These are phyloP conservation scores for Podila epicladia DNA, from an alignment of 192 early-diverging fungal species.

Conservation along the genomic window DNA sequence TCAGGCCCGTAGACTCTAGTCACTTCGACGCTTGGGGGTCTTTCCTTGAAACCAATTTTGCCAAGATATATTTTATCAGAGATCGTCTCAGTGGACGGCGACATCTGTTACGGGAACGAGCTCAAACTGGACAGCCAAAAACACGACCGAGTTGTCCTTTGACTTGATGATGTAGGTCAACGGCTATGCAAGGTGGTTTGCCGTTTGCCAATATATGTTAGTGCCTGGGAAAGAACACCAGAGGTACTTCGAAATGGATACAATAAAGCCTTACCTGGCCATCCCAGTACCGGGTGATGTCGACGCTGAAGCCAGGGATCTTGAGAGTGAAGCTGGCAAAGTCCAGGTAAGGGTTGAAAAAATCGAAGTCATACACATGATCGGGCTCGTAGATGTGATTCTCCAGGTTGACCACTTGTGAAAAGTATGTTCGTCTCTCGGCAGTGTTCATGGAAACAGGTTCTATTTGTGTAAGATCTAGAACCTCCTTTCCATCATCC, in stretches of 20 bases:
- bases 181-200: slow-evolving; percentile 66
- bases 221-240: slow-evolving; percentile 15
- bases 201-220: not conserved
- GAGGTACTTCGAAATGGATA: slow-evolving; percentile 33
- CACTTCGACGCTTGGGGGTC: no score
- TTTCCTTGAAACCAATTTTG: no score
- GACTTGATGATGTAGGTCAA: slow-evolving; percentile 78
- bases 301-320: slow-evolving; percentile 59
- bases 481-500: slow-evolving; percentile 4
- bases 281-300: slow-evolving; percentile 63
- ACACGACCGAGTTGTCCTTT: slow-evolving; percentile 62
- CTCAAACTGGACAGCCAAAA: slow-evolving; percentile 78
- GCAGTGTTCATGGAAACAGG: slow-evolving; percentile 27
- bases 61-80: no score
- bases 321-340: slow-evolving; percentile 55
- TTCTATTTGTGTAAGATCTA: slow-evolving; percentile 3
- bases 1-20: no score
- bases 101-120: slow-evolving; percentile 49
- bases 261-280: slow-evolving; percentile 70
- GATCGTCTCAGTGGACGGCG: slow-evolving; percentile 1
- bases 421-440: slow-evolving; percentile 66
- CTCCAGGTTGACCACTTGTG: slow-evolving; percentile 54
- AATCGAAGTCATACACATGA: slow-evolving; percentile 80
- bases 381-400: slow-evolving; percentile 65
- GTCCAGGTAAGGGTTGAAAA: slow-evolving; percentile 64